Base-by-base conservation (phyloP, 108 stramenopile species). In the Craspedostauros australis region DNA sequence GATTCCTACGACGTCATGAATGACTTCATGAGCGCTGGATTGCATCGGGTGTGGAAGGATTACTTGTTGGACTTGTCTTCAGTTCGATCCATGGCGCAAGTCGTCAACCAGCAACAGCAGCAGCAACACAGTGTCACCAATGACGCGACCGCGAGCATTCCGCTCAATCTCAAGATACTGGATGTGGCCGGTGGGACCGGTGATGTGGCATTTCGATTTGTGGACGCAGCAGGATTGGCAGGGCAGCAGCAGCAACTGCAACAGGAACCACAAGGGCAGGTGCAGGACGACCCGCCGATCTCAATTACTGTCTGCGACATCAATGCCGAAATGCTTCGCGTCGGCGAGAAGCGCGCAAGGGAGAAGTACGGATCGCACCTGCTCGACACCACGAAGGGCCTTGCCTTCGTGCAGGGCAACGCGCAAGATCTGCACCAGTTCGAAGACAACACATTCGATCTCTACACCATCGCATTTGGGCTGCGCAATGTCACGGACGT, bases 141-240 rank as follows among this genome's bases (percentile, higher is more conserved):
- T 22, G 11, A 12, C 8, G 56, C 36, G 37, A 27, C 38, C 2
- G 29, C 34, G 36, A 53, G 42, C 36, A n/a, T 18, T 11, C 28
- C 57, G 16, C 40, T 43, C 12, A 31, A 24, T 11, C 44, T 84
- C n/a, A 58, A 65, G 14, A 74, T 88, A 28, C 70, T 97, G 16
- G 97, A 98, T 62, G 91, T 99, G 2, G 98, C 98, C 19, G 98
- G 98, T 2, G 98, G 98, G 15, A 99, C 98, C 11, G 98, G 98
- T 11, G 98, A 99, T 66, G 86, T 99, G 33, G 90, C 95, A 23
- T 99, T 99, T 76, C 93, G 96, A 21, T 84, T 95, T 34, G 57
- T 90, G 20, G 86, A 93, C 5, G 82, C 82, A 4, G 77, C 86
- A 14, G 60, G 66, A 11, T 84, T 84, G 39, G 43, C 44, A 28